A percentile compares a stretch with the other conserved stretches of the same genome.
Conservation (phyloP, 2,329 filamentous ascomycete genomes). For the Trichoderma sp. region DNA sequence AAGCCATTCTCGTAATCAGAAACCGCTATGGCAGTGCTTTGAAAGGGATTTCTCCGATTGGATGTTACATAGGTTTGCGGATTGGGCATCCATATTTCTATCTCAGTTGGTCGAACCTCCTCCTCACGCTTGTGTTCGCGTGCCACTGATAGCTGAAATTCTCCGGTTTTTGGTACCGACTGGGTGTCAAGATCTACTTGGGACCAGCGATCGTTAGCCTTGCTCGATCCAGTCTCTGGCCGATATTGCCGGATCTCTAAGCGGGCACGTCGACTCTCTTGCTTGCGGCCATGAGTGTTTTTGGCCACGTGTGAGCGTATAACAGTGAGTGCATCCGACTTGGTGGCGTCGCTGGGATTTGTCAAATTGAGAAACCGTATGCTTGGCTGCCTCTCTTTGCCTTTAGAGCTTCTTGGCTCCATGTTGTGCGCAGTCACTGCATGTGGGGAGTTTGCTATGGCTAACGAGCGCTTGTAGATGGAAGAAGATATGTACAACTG, state of each 20-base stretch:
- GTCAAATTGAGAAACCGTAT: conserved; percentile 12
- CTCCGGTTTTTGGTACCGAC: background rate
- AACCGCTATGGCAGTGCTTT: background rate
- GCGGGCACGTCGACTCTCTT: background rate
- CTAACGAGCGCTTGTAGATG: background rate
- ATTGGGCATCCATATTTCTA: background rate
- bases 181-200: background rate
- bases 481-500: background rate
- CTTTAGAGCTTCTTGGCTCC: background rate
- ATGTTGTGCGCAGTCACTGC: background rate
- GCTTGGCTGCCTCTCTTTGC: background rate
- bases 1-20: background rate
- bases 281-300: conserved; percentile 11
- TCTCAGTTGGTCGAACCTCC: background rate
- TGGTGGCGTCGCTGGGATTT: conserved; percentile 12
- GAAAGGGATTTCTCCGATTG: conserved; percentile 11
- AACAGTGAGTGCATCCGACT: conserved; percentile 2
- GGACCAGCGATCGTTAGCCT: background rate
- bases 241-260: conserved; percentile 16
- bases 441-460: background rate
- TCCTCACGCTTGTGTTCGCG: background rate
- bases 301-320: conserved; percentile 17
- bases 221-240: background rate
- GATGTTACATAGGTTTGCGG: background rate
- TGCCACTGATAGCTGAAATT: background rate